phyloP scores from a whole-genome alignment of 1,284 basidiomycete genomes.

The Chalciporus piperatoides region DNA sequence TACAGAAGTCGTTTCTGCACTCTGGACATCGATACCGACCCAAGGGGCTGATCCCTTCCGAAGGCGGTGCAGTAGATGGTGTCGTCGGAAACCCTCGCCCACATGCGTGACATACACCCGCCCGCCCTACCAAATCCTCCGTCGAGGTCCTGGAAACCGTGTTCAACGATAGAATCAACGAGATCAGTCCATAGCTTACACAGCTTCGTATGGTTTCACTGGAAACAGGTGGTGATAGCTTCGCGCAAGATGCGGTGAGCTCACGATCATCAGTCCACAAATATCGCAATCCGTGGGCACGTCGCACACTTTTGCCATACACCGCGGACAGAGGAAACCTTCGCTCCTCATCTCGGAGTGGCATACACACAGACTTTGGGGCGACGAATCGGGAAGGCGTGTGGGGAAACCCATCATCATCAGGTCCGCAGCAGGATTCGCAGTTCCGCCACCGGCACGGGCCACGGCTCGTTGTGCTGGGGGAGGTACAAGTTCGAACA shows the following conservation, averaged over 20 bases:
- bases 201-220: slow-evolving; percentile 73
- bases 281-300: slow-evolving; percentile 98
- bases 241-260: slow-evolving; percentile 92
- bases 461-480: slow-evolving; percentile 74
- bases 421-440: slow-evolving; percentile 77
- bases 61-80: slow-evolving; percentile 34
- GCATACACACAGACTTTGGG: slow-evolving; percentile 86
- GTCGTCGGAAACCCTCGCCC: slow-evolving; percentile 54
- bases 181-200: slow-evolving; percentile 53
- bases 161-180: slow-evolving; percentile 3
- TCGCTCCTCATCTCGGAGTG: slow-evolving; percentile 87
- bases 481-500: slow-evolving; percentile 95
- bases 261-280: slow-evolving; percentile 96
- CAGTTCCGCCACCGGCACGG: slow-evolving; percentile 43
- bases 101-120: slow-evolving; percentile 66
- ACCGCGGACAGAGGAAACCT: slow-evolving; percentile 95
- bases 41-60: slow-evolving; percentile 70
- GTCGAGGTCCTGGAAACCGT: slow-evolving; percentile 37
- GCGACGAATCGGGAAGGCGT: slow-evolving; percentile 78
- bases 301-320: slow-evolving; percentile 91
- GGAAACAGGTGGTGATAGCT: slow-evolving; percentile 96
- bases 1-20: slow-evolving; percentile 55
- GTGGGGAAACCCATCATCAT: slow-evolving; percentile 99
- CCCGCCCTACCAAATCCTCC: slow-evolving; percentile 35
- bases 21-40: slow-evolving; percentile 76